A percentile compares a stretch with the other conserved stretches of the same genome.
phyloP scores from a whole-genome alignment of 345 rosid species.

The Ricinus communis region DNA sequence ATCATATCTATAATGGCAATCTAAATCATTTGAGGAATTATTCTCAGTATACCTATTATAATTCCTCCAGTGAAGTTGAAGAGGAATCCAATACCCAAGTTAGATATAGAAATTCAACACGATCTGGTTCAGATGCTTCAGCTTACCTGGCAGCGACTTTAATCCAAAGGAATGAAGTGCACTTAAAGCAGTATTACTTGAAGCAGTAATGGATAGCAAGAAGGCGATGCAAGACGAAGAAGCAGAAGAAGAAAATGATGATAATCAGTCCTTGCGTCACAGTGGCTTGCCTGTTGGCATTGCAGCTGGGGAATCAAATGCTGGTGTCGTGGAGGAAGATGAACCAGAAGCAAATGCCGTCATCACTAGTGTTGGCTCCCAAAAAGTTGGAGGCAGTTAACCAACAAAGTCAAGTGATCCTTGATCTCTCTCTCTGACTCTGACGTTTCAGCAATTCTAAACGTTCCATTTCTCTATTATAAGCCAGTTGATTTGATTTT shows the following conservation, averaged over 20 bases:
- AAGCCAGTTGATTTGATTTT: no score
- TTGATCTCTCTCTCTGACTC: conserved; percentile 32
- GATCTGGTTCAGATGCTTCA: no score
- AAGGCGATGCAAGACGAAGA: conserved; percentile 28
- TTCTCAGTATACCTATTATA: conserved; percentile 66
- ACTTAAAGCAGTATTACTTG: conserved; percentile 10
- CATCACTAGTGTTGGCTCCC: conserved; percentile 13
- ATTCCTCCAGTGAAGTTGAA: conserved; percentile 48
- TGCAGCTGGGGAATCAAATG: conserved; percentile 40
- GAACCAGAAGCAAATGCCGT: conserved; percentile 1
- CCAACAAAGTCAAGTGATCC: conserved; percentile 34
- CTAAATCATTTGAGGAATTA: conserved; percentile 27
- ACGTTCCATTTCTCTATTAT: no score
- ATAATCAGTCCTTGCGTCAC: conserved; percentile 5
- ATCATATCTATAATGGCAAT: no score
- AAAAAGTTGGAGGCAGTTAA: conserved; percentile 14
- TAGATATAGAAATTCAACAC: conserved; percentile 32
- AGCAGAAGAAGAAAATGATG: conserved; percentile 1
- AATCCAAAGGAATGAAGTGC: conserved; percentile 57
- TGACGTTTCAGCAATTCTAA: background rate
- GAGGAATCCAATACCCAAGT: conserved; percentile 66
- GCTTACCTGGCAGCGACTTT: conserved; percentile 59
- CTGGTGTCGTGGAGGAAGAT: conserved; percentile 33
- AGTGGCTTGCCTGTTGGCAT: conserved; percentile 38
- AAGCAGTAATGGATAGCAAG: conserved; percentile 19